Base-by-base conservation (phyloP, 2,329 filamentous ascomycete species). In the Talaromyces sp. region DNA sequence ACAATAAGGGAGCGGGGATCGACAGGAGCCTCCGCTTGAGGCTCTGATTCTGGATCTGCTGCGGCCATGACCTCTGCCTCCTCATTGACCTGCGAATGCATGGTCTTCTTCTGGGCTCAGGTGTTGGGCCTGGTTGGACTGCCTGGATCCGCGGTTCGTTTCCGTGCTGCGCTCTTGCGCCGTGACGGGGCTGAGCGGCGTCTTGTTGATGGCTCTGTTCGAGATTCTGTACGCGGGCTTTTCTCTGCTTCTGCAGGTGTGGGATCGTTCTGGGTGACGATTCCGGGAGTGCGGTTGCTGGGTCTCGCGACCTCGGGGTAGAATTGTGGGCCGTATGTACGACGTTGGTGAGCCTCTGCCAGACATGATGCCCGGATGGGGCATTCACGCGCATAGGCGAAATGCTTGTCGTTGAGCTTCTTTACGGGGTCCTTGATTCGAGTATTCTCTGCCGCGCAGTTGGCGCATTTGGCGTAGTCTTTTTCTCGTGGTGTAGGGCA, bases 391-490 rank as follows among this genome's bases (percentile, higher is more conserved):
- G 58, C 27, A 13, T 61, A 61, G 17, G 58, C 27, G 17, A 22
- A 51, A 15, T 61, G 58, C 27, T 51, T 61, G 1, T 17, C 45
- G 10, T 61, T 13, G 2, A 61, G 58, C 11, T n/a, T 61, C n/a
- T 61, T 19, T 17, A 27, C 17, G 0, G 58, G 58, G 43, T 61
- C 58, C 31, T 61, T 61, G 43, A 51, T 61, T 15, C 27, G 43
- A 7, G 1, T 5, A 13, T 61, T 61, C n/a, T 61, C 58, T 34
- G 17, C 43, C 0, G n/a, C 29, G 38, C 58, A 61, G 29, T 61
- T 61, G n/a, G 45, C 58, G 29, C 58, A 61, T 5, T 36, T 31
- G 7, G 43, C 43, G n/a, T 51, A 27, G 3, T 61, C 58, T 17
- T 27, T 34, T 1, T 51, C 43, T 7, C 19, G 2, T 0, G 8